A percentile compares a stretch with the other conserved stretches of the same genome.
phyloP scores from a whole-genome alignment of 163 green algal genomes.

The Picocystis sp. region DNA sequence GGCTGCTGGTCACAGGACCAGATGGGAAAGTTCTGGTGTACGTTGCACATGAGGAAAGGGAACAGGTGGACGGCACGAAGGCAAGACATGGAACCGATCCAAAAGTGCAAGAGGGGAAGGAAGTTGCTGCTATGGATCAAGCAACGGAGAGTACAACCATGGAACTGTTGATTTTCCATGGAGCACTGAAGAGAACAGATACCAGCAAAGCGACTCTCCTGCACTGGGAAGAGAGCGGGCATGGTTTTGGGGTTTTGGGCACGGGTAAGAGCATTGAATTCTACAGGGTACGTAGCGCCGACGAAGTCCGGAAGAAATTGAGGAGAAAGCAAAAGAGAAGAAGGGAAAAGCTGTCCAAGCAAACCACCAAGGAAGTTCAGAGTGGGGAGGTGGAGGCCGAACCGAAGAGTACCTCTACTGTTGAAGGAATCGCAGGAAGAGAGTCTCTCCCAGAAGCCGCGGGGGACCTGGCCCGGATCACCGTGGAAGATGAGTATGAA shows the following conservation, averaged over 20 bases:
- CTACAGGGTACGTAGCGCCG: conserved; percentile 34
- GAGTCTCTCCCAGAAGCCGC: background rate
- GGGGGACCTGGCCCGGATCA: conserved; percentile 1
- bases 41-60: conserved; percentile 15
- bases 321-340: conserved; percentile 47
- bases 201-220: no score
- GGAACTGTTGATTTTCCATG: no score
- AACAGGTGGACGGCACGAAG: background rate
- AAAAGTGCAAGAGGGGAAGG: no score
- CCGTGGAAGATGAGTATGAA: conserved; percentile 49
- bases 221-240: no score
- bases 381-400: conserved; percentile 3
- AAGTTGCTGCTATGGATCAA: no score
- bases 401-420: background rate
- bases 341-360: conserved; percentile 38
- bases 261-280: background rate
- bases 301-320: conserved; percentile 41
- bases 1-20: conserved; percentile 40
- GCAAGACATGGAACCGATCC: no score
- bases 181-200: no score
- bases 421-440: conserved; percentile 10
- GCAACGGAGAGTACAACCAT: no score
- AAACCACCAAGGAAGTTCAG: conserved; percentile 1
- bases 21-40: conserved; percentile 59
- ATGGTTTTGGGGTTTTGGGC: no score